These are phyloP conservation scores for Cucurbita maxima DNA, from an alignment of 306 rosid species.

Conservation along the genomic window DNA sequence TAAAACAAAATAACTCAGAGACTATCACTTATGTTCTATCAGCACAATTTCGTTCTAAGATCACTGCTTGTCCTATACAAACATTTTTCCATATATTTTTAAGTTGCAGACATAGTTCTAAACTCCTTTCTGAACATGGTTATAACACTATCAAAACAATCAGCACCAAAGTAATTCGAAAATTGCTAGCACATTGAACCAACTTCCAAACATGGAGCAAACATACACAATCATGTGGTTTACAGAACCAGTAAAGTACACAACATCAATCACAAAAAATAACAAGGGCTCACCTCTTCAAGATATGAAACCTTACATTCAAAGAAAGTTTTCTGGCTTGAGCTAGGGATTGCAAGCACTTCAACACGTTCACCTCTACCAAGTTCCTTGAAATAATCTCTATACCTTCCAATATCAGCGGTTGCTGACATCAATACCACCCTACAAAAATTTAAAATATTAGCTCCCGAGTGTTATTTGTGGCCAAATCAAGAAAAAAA, in stretches of 20 bases:
- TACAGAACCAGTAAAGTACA: background rate
- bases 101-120: background rate
- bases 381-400: conserved; percentile 70
- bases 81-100: background rate
- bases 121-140: background rate
- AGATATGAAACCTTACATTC: conserved; percentile 57
- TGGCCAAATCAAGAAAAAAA: background rate
- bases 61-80: background rate
- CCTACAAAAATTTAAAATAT: conserved; percentile 33
- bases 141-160: background rate
- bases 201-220: background rate
- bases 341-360: conserved; percentile 69
- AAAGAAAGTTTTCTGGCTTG: conserved; percentile 31
- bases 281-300: conserved; percentile 44
- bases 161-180: background rate
- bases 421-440: conserved; percentile 93
- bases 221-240: background rate
- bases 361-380: conserved; percentile 83
- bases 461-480: conserved; percentile 6
- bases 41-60: background rate
- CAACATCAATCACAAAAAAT: background rate
- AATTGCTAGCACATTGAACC: background rate
- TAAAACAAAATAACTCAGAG: background rate
- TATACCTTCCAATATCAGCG: conserved; percentile 66
- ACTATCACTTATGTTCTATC: background rate